Conservation (phyloP, 2,329 filamentous ascomycete genomes). For the Massarina eburnea region DNA sequence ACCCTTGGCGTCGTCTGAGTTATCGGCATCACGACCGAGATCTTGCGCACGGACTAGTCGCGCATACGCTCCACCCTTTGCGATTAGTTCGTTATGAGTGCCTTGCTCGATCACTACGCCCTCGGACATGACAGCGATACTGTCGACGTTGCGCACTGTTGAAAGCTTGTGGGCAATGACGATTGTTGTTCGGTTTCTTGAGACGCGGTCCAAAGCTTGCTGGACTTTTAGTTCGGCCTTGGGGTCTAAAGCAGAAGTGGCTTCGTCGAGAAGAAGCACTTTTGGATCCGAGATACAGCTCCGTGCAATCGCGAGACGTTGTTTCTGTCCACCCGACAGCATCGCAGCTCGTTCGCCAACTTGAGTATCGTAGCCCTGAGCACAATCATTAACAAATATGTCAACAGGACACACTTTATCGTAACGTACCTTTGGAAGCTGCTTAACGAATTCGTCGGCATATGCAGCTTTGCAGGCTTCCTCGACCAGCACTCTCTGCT, state of each 20-base stretch:
- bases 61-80: conserved; percentile 73
- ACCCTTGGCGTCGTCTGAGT: conserved; percentile 14
- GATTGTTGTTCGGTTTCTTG: conserved; percentile 86
- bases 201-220: conserved; percentile 81
- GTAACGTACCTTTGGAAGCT: conserved; percentile 51
- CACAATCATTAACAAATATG: conserved; percentile 53
- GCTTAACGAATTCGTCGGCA: conserved; percentile 81
- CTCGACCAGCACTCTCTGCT: conserved; percentile 65
- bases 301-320: conserved; percentile 87
- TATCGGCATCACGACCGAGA: conserved; percentile 37
- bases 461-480: conserved; percentile 75
- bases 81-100: conserved; percentile 76
- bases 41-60: conserved; percentile 62
- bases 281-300: conserved; percentile 86
- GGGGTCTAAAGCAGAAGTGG: conserved; percentile 86
- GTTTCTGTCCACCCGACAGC: conserved; percentile 88
- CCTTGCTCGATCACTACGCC: conserved; percentile 89
- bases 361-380: conserved; percentile 80
- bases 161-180: conserved; percentile 94
- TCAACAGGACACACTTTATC: background rate
- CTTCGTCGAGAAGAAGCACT: conserved; percentile 87
- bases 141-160: conserved; percentile 90
- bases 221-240: conserved; percentile 95
- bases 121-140: conserved; percentile 87
- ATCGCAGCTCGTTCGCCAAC: conserved; percentile 90